Percentiles rank a stretch among this genome's conserved stretches.
Conservation (phyloP, 129 eudicot species). For the Pulicaria dysenterica region DNA sequence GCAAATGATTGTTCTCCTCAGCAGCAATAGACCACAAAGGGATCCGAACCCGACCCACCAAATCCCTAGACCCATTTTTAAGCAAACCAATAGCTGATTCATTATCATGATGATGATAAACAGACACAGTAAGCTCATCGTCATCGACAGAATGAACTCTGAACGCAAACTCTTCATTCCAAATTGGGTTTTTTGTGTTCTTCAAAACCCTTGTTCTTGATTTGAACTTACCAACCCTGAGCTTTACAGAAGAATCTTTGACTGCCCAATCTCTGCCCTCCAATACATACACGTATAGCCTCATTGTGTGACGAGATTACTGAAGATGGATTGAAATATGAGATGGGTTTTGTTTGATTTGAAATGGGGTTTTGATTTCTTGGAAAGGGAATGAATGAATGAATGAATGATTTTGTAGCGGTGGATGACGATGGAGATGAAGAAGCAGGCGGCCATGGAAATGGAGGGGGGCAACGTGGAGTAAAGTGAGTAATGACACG, state of each 20-base stretch:
- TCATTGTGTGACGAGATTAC: slow-evolving; percentile 41
- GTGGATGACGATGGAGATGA: slow-evolving; percentile 30
- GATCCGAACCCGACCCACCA: slow-evolving; percentile 80
- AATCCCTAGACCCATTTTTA: slow-evolving; percentile 35
- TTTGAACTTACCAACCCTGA: slow-evolving; percentile 67
- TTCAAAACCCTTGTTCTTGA: slow-evolving; percentile 63
- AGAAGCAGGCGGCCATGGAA: slow-evolving; percentile 23
- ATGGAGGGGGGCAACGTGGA: slow-evolving; percentile 64
- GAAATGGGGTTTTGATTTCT: slow-evolving; percentile 3
- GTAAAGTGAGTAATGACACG: slow-evolving; percentile 61
- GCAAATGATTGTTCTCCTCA: slow-evolving; percentile 59
- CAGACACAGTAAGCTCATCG: slow-evolving; percentile 67
- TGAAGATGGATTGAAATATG: background rate
- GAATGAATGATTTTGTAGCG: background rate
- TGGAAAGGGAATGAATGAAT: slow-evolving; percentile 3
- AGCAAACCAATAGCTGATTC: slow-evolving; percentile 49
- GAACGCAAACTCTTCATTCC: slow-evolving; percentile 95
- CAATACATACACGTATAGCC: slow-evolving; percentile 70
- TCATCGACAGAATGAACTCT: slow-evolving; percentile 62
- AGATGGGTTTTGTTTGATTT: slow-evolving; percentile 9
- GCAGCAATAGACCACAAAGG: slow-evolving; percentile 66
- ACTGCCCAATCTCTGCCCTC: slow-evolving; percentile 59
- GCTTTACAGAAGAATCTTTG: slow-evolving; percentile 53
- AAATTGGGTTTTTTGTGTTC: slow-evolving; percentile 57
- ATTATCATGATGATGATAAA: slow-evolving; percentile 33